Conservation (phyloP, 2,329 filamentous ascomycete species). For the Microdochium nivale region DNA sequence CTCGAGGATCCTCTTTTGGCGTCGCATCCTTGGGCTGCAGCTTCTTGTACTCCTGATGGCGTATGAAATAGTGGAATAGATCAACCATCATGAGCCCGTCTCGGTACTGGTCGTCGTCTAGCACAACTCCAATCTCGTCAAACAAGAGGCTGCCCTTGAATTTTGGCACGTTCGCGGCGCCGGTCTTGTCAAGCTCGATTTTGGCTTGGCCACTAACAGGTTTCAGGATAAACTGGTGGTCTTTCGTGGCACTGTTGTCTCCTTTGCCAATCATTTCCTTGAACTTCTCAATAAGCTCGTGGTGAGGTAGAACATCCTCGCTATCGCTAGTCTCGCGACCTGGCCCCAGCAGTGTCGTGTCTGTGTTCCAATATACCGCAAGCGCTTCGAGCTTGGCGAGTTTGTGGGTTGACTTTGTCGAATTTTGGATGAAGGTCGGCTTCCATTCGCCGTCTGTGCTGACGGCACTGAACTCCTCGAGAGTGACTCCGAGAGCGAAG, state of each 20-base stretch:
- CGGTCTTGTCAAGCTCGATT: conserved; percentile 90
- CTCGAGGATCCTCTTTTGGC: conserved; percentile 82
- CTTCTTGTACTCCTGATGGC: conserved; percentile 94
- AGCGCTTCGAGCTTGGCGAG: conserved; percentile 82
- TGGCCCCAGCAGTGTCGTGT: conserved; percentile 73
- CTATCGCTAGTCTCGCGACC: conserved; percentile 56
- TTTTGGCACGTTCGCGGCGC: conserved; percentile 68
- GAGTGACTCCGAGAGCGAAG: conserved; percentile 83
- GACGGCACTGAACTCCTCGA: conserved; percentile 94
- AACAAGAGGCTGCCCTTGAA: conserved; percentile 89
- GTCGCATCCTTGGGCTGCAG: conserved; percentile 73
- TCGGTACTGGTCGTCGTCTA: conserved; percentile 95
- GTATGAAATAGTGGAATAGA: conserved; percentile 95
- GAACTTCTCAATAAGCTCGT: conserved; percentile 70
- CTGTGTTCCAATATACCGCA: conserved; percentile 97
- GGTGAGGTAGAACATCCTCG: conserved; percentile 54
- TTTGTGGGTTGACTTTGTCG: conserved; percentile 79
- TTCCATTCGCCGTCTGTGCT: conserved; percentile 94
- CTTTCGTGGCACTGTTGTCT: conserved; percentile 41
- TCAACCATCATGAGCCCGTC: conserved; percentile 98
- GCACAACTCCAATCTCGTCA: conserved; percentile 94
- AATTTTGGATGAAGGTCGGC: conserved; percentile 90
- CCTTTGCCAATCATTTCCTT: conserved; percentile 70
- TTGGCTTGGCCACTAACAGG: conserved; percentile 94
- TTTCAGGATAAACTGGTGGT: conserved; percentile 90